Evolutionary conservation across 352 stramenopile species (phyloP).

Genomic region (Phytophthora podocarpi): DNA sequence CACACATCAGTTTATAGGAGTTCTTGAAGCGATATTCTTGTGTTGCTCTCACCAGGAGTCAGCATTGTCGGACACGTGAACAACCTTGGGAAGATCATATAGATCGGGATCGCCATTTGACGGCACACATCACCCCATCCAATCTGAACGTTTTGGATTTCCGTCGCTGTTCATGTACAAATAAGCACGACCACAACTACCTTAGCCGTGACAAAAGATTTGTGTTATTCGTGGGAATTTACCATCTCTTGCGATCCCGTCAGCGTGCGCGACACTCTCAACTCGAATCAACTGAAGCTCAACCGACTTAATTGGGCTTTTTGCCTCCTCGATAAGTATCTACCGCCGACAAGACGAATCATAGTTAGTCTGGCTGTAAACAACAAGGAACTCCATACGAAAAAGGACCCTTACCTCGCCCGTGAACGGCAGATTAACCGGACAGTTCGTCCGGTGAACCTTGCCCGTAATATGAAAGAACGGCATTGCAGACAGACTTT

Average conservation of each 20-base stretch:
- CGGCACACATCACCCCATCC: conserved; percentile 90
- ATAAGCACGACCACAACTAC: neutral
- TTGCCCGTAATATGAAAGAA: conserved; percentile 84
- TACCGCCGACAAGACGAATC: conserved; percentile 16
- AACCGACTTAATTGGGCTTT: conserved; percentile 82
- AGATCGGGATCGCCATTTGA: conserved; percentile 92
- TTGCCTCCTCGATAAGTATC: conserved; percentile 82
- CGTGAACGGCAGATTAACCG: conserved; percentile 90
- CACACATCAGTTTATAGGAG: neutral
- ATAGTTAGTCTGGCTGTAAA: neutral
- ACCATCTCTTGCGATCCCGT: conserved; percentile 85
- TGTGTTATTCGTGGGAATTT: neutral
- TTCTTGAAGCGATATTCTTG: neutral
- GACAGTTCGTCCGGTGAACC: conserved; percentile 90
- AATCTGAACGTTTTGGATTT: conserved; percentile 95
- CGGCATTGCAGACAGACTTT: conserved; percentile 59
- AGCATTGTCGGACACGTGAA: conserved; percentile 94
- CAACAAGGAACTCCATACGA: conserved; percentile 6
- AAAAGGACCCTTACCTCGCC: conserved; percentile 61
- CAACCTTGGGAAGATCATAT: conserved; percentile 94
- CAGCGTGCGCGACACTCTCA: conserved; percentile 82
- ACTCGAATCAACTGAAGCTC: conserved; percentile 92
- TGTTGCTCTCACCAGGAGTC: conserved; percentile 53
- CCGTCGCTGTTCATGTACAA: conserved; percentile 65
- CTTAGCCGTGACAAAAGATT: neutral